Evolutionary conservation across 2,329 filamentous ascomycete genomes (phyloP), one percentile per base, ranked within the genome.

Genomic region (Bertia moriformis): DNA sequence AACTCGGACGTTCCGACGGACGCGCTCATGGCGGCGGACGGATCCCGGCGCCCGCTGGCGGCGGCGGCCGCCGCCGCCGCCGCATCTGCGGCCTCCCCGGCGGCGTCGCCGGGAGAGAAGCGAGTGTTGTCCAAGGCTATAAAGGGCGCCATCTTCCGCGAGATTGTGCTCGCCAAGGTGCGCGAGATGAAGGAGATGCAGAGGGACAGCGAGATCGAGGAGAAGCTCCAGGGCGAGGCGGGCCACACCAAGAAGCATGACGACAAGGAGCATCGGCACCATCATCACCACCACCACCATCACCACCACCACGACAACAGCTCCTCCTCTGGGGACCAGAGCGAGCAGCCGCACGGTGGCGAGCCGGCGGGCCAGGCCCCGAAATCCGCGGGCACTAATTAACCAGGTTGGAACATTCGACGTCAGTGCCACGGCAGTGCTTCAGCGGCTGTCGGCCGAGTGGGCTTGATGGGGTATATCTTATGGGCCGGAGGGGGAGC

Each of bases 141-240:
- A 47, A 71, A 71, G 53, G 65, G 73, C 42, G 73, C 85, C 45
- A 93, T 96, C 51, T 95, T 96, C 74, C 75, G 84, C 50, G 89
- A 95, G 59, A 84, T 95, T 12, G 89, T 95, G 13, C 66, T 94
- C 42, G 89, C 88, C 46, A 96, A 95, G 66, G 86, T 94, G 35
- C 75, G 82, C 43, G 87, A 94, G 60, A 83, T 85, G 73, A 93
- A 93, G 69, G 81, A 86, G 49, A 73, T 88, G 50, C 82, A 93
- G 54, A 78, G 88, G 54, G 73, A 73, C 20, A 68, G 82, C 48
- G 77, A 80, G 56, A 56, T 83, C 61, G 66, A 75, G 58, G 65
- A 78, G 49, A 65, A 70, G 47, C 63, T 67, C 17, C 60, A 66
- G 51, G 66, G 67, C 54, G 67, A 71, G 44, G 61, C 56, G 32